Conservation (phyloP, 2,329 filamentous ascomycete genomes). For the Xylariomycetidae sp. region DNA sequence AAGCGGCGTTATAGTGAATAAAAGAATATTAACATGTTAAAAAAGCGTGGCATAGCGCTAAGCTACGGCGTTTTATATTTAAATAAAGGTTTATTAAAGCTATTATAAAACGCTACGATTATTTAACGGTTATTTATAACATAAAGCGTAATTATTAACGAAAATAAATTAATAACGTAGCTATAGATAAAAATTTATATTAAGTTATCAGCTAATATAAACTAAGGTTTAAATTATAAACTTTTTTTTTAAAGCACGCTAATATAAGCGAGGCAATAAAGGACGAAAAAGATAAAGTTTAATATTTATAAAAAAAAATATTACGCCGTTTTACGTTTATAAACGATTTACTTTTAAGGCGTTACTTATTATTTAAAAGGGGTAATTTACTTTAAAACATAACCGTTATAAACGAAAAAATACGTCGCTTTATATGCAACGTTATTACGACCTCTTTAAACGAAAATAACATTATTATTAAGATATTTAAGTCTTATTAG, state of each 20-base stretch:
- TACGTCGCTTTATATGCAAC: background rate
- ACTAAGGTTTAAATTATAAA: background rate
- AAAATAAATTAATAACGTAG: background rate
- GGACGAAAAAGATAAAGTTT: background rate
- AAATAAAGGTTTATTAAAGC: background rate
- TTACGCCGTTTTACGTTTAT: background rate
- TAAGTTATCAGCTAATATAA: slow-evolving; percentile 1
- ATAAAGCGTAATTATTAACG: background rate
- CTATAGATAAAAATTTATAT: background rate
- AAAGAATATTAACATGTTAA: background rate
- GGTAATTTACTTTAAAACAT: no score
- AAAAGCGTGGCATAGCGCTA: background rate
- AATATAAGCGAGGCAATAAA: background rate
- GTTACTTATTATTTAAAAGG: background rate
- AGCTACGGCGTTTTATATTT: background rate
- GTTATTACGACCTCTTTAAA: background rate
- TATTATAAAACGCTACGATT: background rate
- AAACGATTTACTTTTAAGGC: background rate
- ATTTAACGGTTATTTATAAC: background rate
- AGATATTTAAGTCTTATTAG: background rate
- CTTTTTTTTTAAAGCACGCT: no score
- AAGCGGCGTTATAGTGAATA: no score
- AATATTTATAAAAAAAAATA: background rate
- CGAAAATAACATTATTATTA: background rate
- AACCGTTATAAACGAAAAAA: no score